Percentiles rank a stretch among this genome's conserved stretches.
These are phyloP conservation scores for Venturia pyrina DNA, from an alignment of 2,329 filamentous ascomycete species.

Conservation along the genomic window DNA sequence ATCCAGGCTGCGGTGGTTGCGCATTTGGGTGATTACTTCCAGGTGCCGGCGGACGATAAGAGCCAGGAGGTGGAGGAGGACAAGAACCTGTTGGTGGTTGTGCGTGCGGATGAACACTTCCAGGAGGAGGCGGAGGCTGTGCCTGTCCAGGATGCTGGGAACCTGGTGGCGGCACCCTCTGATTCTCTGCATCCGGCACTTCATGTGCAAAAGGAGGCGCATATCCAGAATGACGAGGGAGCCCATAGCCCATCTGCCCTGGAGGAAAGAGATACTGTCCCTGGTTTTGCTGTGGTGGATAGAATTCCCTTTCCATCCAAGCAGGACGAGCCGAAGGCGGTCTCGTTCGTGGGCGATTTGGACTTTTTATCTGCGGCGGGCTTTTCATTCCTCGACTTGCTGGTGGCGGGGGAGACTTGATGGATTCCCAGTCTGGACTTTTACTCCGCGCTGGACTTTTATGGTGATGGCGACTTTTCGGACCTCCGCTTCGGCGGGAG, in stretches of 20 bases:
- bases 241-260: neutral
- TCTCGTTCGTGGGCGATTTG: neutral
- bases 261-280: neutral
- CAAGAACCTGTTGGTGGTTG: neutral
- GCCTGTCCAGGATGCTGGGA: neutral
- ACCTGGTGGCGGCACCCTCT: neutral
- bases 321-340: neutral
- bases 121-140: neutral
- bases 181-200: neutral
- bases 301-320: neutral
- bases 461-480: neutral
- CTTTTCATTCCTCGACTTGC: neutral
- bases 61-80: neutral
- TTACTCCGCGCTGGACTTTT: neutral
- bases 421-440: neutral
- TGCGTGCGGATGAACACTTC: neutral
- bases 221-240: neutral
- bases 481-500: neutral
- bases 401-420: slow-evolving; percentile 1
- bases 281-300: neutral
- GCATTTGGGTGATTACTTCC: neutral
- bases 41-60: neutral
- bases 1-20: neutral
- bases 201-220: neutral
- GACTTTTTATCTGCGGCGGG: neutral